These are phyloP conservation scores for Endocladia muricata DNA, from an alignment of 31 red algal species.

Conservation along the genomic window DNA sequence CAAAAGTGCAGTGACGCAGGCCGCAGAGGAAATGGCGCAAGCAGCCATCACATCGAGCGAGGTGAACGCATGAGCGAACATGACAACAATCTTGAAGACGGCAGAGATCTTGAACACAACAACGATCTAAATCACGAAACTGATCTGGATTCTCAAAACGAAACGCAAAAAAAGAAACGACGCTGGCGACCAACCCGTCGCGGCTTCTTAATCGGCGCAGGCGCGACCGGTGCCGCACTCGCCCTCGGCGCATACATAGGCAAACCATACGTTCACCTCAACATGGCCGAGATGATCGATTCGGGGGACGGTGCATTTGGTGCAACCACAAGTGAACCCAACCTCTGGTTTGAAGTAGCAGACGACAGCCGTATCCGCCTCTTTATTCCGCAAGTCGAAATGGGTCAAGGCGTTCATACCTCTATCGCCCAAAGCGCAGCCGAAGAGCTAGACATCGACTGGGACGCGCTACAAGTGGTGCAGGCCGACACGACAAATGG, in stretches of 20 bases:
- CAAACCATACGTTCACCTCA: no score
- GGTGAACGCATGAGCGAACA: neutral
- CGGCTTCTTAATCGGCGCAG: no score
- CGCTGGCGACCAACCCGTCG: no score
- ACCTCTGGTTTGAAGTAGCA: neutral
- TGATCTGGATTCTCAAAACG: no score
- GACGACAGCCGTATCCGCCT: neutral
- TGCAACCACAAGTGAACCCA: neutral
- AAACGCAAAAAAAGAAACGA: no score
- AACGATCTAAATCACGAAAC: no score
- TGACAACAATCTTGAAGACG: neutral
- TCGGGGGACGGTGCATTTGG: neutral
- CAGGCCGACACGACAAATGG: neutral
- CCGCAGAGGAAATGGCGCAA: neutral
- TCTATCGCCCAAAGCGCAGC: neutral
- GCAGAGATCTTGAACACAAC: no score
- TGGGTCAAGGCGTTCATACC: neutral
- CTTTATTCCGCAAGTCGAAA: neutral
- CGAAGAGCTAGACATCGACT: slow-evolving; percentile 1
- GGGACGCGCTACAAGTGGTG: neutral
- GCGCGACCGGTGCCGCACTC: no score
- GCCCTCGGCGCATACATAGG: neutral
- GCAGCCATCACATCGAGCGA: neutral
- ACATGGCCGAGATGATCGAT: neutral
- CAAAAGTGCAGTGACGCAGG: neutral